Base-by-base conservation (phyloP, 2,329 filamentous ascomycete genomes). In the Emericellopsis cladophorae region DNA sequence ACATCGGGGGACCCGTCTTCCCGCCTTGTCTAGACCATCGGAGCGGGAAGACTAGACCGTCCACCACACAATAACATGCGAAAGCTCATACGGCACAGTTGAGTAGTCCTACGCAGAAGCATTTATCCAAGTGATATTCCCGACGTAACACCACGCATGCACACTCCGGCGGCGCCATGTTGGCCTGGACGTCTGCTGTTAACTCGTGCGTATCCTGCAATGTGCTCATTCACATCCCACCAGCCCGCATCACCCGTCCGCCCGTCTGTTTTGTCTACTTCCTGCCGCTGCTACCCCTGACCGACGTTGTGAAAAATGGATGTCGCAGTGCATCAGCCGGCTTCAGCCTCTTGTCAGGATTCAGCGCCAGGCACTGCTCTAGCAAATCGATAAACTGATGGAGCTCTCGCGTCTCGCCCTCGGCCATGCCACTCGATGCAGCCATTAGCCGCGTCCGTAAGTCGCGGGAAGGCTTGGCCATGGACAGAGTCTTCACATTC, bases 321-420 rank as follows among this genome's bases (percentile, higher is more conserved):
- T 96, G 90, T 54, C 79, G 81, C 51, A 96, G 66, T 38, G 92
- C 92, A 54, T 96, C 89, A 12, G 74, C 68, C 0, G 92, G 85
- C 37, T 84, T 90, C 53, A 92, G 84, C 46, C 92, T 76, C 68
- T 93, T 94, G 58, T 95, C 89, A 1, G 90, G 87, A 55, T 96
- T 95, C 48, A 96, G 72, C 44, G 81, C 79, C 47, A 98, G 68
- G 56, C 89, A 96, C 42, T 84, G 81, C 54, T 95, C 89, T 43
- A 98, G 65, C 38, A 98, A 65, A 59, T 96, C 89, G 49, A 87
- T 72, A 60, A 98, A 95, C 40, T 82, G 70, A 44, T 82, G 80
- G 46, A 95, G 65, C 52, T 95, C 87, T 57, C 81, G 83, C 32
- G 74, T 67, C 58, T 92, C 86, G 9, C 68, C 67, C 46, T 89